Base-by-base conservation (phyloP, 83 land plant species). In the Diphasiastrum complanatum region DNA sequence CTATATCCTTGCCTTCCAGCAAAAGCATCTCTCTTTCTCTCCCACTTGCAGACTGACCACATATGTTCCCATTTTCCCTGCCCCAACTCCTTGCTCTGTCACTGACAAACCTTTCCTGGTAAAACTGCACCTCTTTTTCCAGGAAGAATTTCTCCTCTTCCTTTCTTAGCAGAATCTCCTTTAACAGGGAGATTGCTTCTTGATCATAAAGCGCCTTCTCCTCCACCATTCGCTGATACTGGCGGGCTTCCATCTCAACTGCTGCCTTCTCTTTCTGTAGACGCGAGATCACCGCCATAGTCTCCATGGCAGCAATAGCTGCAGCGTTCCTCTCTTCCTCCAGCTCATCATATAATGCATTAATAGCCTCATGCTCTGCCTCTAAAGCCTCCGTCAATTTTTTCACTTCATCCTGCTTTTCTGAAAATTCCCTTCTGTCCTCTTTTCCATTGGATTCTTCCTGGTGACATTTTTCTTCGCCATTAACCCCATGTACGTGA, bases 281-380 rank as follows among this genome's bases (percentile, higher is more conserved):
- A 23, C 78, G 66, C 45, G 83, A 81, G 23, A 85, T 85, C 89
- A 85, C 81, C 35, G 89, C 85, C 89, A 85, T 81, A 4, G 89
- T 79, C 51, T 85, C 81, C 45, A 73, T 85, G 11, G 83, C 74
- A 53, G 86, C 80, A 65, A 73, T 34, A 3, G 83, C 71, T 47
- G 86, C 75, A 47, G 89, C 86, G 59, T 71, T 85, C 65, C 89
- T 73, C 57, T 82, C 86, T 72, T 76, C 86, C 46, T 82, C 89
- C 64, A 85, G 57, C 54, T 85, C 86, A 54, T 74, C 73, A 45
- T 79, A 79, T 25, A 85, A 56, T 37, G 64, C 45, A 55, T 54
- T n/a, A 60, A 79, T 60, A 28, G 65, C 33, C 61, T 78, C 75
- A 54, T 55, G 65, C 40, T 82, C 89, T 49, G 49, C 53, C 53